Conservation (phyloP, 768 basidiomycete species). For the Xerocomus potaroensis region DNA sequence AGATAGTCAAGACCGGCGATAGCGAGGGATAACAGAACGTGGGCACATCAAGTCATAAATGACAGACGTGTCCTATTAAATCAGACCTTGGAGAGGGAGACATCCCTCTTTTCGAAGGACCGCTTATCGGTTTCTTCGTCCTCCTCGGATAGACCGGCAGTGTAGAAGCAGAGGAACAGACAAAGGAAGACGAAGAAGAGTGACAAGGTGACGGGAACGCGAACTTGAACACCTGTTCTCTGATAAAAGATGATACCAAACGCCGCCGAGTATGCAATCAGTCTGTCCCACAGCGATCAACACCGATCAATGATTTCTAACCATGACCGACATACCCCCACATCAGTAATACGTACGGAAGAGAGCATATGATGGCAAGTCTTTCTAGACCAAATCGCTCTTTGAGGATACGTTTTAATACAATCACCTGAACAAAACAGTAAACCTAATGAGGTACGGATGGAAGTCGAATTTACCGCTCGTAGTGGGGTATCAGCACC, state of each 20-base stretch:
- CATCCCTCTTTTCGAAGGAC: background rate
- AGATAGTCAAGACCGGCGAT: background rate
- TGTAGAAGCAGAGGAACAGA: conserved; percentile 30
- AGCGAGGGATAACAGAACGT: background rate
- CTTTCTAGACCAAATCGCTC: conserved; percentile 31
- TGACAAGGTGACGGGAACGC: conserved; percentile 22
- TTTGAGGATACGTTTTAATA: conserved; percentile 26
- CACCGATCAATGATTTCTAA: background rate
- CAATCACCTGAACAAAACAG: conserved; percentile 15
- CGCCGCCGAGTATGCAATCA: conserved; percentile 32
- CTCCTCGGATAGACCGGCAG: conserved; percentile 18
- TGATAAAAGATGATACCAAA: conserved; percentile 31
- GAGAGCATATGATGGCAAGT: conserved; percentile 37
- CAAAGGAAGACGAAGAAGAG: conserved; percentile 20
- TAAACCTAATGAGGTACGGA: background rate
- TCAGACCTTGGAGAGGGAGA: conserved; percentile 3
- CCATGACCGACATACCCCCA: conserved; percentile 30
- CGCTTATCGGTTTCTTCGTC: background rate
- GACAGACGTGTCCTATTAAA: too few relatives aligned
- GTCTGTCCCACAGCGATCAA: conserved; percentile 24
- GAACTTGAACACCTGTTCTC: conserved; percentile 21
- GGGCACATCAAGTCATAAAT: background rate
- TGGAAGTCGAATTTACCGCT: conserved; percentile 16
- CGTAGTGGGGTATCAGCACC: conserved; percentile 29
- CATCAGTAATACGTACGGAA: conserved; percentile 39